Conservation (phyloP, 1,284 basidiomycete genomes). For the Pholiota adiposa region DNA sequence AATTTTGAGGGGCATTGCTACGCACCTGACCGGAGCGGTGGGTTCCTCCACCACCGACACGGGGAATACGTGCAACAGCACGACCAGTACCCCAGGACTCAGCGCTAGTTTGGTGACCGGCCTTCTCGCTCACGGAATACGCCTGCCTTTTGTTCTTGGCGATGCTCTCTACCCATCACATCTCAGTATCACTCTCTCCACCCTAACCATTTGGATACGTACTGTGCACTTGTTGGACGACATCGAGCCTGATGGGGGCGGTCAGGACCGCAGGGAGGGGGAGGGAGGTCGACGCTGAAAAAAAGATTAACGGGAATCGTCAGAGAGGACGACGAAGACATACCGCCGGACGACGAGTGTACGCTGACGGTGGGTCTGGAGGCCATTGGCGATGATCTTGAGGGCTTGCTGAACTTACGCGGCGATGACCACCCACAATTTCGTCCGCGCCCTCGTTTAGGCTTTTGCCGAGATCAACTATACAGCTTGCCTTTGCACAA, state of each 20-base stretch:
- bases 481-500: conserved; percentile 30
- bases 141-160: conserved; percentile 99
- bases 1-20: conserved; percentile 10
- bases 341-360: conserved; percentile 76
- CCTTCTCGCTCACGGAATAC: conserved; percentile 96
- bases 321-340: conserved; percentile 23
- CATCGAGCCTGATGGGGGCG: conserved; percentile 98
- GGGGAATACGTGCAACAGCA: conserved; percentile 99
- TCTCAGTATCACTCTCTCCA: conserved; percentile 9
- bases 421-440: conserved; percentile 17
- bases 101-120: conserved; percentile 98
- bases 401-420: conserved; percentile 36
- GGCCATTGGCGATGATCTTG: conserved; percentile 67
- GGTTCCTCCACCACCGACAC: conserved; percentile 99
- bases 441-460: conserved; percentile 28
- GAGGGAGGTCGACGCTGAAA: conserved; percentile 88
- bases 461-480: conserved; percentile 40
- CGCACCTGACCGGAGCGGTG: conserved; percentile 94
- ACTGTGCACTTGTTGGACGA: conserved; percentile 99
- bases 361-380: conserved; percentile 90
- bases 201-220: conserved; percentile 44
- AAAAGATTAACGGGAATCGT: conserved; percentile 16
- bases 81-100: conserved; percentile 99
- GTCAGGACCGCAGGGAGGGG: conserved; percentile 97
- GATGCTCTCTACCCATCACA: conserved; percentile 77